Conservation (phyloP, 2,329 filamentous ascomycete genomes). For the Xylariaceae sp. region DNA sequence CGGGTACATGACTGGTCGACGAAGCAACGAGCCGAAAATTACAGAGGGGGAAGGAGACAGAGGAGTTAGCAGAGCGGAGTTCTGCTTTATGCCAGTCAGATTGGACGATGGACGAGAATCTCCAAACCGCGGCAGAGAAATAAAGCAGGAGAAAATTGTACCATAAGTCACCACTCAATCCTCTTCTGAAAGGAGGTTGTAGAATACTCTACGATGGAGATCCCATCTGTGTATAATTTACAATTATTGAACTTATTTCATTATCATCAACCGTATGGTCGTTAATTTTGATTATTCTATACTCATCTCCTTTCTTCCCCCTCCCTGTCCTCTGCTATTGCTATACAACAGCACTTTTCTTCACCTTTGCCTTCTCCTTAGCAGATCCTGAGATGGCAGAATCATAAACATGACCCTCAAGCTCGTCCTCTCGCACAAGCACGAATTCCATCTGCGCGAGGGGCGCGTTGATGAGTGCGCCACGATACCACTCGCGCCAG, state of each 20-base stretch:
- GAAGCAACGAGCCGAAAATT: no score
- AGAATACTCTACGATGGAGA: no score
- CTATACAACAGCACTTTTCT: neutral
- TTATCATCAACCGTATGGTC: slow-evolving; percentile 3
- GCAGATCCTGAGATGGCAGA: slow-evolving; percentile 5
- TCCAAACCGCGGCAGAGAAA: no score
- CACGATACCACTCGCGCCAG: slow-evolving; percentile 44
- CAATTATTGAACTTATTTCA: neutral
- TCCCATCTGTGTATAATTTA: no score
- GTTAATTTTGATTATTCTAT: neutral
- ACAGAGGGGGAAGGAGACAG: no score
- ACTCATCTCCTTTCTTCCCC: neutral
- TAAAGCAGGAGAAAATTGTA: slow-evolving; percentile 12
- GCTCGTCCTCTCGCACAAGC: slow-evolving; percentile 41
- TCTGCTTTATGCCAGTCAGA: no score
- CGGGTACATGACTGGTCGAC: no score
- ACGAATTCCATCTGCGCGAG: slow-evolving; percentile 42
- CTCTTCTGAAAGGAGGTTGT: no score
- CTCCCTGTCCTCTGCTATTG: neutral
- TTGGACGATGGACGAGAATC: no score
- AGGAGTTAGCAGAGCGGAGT: no score
- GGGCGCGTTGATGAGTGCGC: slow-evolving; percentile 36
- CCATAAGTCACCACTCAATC: slow-evolving; percentile 28
- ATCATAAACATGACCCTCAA: slow-evolving; percentile 32
- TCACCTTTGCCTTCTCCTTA: neutral